These are phyloP conservation scores for Hymenoscyphus scutula DNA, from an alignment of 2,329 filamentous ascomycete species.

Conservation along the genomic window DNA sequence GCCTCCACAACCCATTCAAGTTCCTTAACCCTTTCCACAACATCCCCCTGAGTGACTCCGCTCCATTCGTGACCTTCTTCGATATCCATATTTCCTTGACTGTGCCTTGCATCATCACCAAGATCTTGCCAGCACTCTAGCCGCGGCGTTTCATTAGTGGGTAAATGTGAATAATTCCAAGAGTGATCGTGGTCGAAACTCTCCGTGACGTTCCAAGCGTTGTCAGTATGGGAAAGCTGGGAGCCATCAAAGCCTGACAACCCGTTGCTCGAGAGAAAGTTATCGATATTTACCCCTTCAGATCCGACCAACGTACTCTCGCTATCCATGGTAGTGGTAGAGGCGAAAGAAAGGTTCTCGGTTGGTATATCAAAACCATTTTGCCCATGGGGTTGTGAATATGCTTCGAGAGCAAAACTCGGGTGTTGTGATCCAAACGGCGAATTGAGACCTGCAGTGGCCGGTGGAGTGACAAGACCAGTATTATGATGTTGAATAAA, in stretches of 20 bases:
- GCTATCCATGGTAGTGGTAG: slow-evolving; percentile 35
- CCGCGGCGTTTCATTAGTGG: slow-evolving; percentile 2
- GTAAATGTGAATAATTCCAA: slow-evolving; percentile 4
- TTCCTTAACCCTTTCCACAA: slow-evolving; percentile 7
- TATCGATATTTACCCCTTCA: slow-evolving; percentile 20
- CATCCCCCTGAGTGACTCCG: neutral
- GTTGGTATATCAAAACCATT: slow-evolving; percentile 22
- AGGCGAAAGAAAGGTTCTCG: slow-evolving; percentile 40
- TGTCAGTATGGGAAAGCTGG: slow-evolving; percentile 8
- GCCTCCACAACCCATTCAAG: slow-evolving; percentile 11
- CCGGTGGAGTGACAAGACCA: slow-evolving; percentile 56
- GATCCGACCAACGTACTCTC: slow-evolving; percentile 34
- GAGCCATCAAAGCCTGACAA: slow-evolving; percentile 14
- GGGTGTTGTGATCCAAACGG: slow-evolving; percentile 21
- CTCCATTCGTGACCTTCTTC: slow-evolving; percentile 4
- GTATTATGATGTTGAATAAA: slow-evolving; percentile 40
- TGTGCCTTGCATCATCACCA: neutral
- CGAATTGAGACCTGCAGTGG: slow-evolving; percentile 48
- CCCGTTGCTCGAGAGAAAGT: slow-evolving; percentile 19
- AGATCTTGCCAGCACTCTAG: slow-evolving; percentile 10
- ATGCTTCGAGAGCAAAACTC: slow-evolving; percentile 19
- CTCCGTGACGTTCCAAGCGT: slow-evolving; percentile 12
- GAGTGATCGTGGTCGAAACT: slow-evolving; percentile 19
- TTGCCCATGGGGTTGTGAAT: neutral
- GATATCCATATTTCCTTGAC: slow-evolving; percentile 4